Base-by-base conservation (phyloP, 805 yeast genomes). In the Yarrowia yakushimensis region DNA sequence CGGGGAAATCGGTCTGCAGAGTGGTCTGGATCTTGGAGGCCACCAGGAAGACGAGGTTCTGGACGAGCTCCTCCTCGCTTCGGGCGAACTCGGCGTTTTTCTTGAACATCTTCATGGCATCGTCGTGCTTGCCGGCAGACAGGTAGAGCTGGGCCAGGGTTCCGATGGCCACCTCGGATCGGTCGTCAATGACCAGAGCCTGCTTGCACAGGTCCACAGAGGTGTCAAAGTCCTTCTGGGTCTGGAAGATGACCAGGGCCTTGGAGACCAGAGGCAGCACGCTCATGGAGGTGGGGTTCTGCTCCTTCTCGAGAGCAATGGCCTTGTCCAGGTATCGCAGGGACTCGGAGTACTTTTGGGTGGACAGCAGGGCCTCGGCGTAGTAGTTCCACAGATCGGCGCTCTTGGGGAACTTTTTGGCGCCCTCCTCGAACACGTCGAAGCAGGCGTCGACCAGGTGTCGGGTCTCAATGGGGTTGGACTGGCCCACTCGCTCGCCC, bases 361-460 rank as follows among this genome's bases (percentile, higher is more conserved):
- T 82, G 73, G 93, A 97, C 66, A 89, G 85, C 70, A 93, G 81
- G 57, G 93, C 86, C 78, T 94, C 99, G 71, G 98, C 99, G 72
- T 86, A 91, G 77, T 91, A 94, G 79, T 90, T 92, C 78, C 94
- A 96, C 69, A 91, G 87, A 75, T 90, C 97, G 63, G 98, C 90
- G 60, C 88, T 82, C 23, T 92, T 82, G 68, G 97, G 92, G 83
- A 90, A 90, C 73, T 81, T 81, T 73, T 81, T 79, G 36, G 73
- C 68, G 31, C 66, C 42, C 60, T 65, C 64, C 25, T 50, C 42
- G 64, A 68, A 69, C 23, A 41, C 30, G 39, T 55, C 61, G 48
- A 55, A 55, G 22, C 61, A 55, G 39, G 31, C 37, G 39, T 55
- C 61, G 20, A 55, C 48, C 15, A 41, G 37, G 15, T 55, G 46